phyloP scores from a whole-genome alignment of 495 filamentous ascomycete genomes.

The Penicillium alfredii region DNA sequence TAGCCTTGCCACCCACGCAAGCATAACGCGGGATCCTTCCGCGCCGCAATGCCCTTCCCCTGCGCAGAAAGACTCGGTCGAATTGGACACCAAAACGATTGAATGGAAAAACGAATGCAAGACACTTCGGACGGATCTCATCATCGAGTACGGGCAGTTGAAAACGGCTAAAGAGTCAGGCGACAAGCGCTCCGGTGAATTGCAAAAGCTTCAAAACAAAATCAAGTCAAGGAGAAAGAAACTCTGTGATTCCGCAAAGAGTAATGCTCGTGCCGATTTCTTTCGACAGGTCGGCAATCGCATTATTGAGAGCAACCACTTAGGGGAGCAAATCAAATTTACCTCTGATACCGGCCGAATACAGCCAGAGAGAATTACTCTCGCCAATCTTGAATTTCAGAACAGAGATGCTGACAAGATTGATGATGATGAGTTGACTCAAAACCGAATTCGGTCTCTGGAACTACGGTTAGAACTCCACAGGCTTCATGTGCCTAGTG shows the following conservation, averaged over 20 bases:
- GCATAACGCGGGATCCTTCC: constrained; percentile 15
- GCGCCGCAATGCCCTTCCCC: constrained; percentile 9
- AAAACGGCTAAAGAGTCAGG: constrained; percentile 7
- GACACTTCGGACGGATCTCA: constrained; percentile 7
- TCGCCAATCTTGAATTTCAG: background rate
- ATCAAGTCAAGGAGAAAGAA: constrained; percentile 10
- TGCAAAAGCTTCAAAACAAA: constrained; percentile 6
- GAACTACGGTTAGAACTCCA: background rate
- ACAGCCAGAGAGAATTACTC: background rate
- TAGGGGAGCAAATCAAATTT: constrained; percentile 11
- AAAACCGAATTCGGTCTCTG: background rate
- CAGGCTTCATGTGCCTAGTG: background rate
- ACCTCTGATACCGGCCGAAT: background rate
- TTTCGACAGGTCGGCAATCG: constrained; percentile 16
- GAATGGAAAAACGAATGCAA: constrained; percentile 5
- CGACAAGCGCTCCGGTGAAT: constrained; percentile 4
- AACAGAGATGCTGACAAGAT: background rate
- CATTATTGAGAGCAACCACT: constrained; percentile 16
- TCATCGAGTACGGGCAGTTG: constrained; percentile 7
- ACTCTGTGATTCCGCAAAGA: constrained; percentile 6
- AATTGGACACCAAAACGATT: constrained; percentile 6
- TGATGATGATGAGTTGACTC: background rate
- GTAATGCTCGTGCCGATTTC: constrained; percentile 3
- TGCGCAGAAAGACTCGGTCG: constrained; percentile 7
- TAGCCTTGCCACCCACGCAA: constrained; percentile 11